A percentile compares a stretch with the other conserved stretches of the same genome.
Evolutionary conservation across 2,329 filamentous ascomycete genomes (phyloP).

Genomic region (Pyricularia sp.): DNA sequence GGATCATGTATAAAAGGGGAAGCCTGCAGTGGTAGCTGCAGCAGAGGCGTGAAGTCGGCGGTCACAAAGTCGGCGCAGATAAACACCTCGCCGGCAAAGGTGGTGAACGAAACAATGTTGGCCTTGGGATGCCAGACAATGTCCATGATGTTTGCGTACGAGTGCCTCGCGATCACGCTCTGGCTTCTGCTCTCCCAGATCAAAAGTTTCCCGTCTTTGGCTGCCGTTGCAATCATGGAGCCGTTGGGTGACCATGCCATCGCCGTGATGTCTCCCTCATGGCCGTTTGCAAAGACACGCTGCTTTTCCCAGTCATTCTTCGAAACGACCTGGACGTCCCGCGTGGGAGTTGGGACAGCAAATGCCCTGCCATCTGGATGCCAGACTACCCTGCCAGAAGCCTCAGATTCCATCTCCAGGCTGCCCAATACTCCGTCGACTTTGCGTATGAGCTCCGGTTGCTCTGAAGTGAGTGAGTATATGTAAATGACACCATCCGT

Average conservation of each 20-base stretch:
- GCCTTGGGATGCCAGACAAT: conserved; percentile 84
- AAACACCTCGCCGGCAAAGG: conserved; percentile 84
- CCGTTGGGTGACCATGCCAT: conserved; percentile 93
- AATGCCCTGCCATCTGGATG: conserved; percentile 93
- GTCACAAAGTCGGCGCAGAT: conserved; percentile 68
- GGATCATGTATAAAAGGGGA: conserved; percentile 83
- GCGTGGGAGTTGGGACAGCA: conserved; percentile 70
- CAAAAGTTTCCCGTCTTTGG: conserved; percentile 58
- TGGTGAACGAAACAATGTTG: conserved; percentile 87
- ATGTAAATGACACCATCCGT: conserved; percentile 85
- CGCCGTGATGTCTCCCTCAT: conserved; percentile 77
- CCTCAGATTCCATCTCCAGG: conserved; percentile 67
- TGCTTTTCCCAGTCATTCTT: conserved; percentile 84
- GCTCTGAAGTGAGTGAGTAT: conserved; percentile 70
- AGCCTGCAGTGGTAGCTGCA: conserved; percentile 55
- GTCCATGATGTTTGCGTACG: conserved; percentile 76
- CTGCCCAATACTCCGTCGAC: conserved; percentile 78
- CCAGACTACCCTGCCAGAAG: conserved; percentile 70
- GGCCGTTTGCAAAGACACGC: conserved; percentile 66
- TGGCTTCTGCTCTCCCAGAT: conserved; percentile 91
- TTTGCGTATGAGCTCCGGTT: conserved; percentile 73
- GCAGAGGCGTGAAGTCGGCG: conserved; percentile 44
- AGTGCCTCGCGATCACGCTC: conserved; percentile 65
- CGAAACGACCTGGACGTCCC: conserved; percentile 82
- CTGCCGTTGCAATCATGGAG: conserved; percentile 67